These are phyloP conservation scores for Pinus tabuliformis DNA, from an alignment of 75 land plant genomes.

Conservation along the genomic window DNA sequence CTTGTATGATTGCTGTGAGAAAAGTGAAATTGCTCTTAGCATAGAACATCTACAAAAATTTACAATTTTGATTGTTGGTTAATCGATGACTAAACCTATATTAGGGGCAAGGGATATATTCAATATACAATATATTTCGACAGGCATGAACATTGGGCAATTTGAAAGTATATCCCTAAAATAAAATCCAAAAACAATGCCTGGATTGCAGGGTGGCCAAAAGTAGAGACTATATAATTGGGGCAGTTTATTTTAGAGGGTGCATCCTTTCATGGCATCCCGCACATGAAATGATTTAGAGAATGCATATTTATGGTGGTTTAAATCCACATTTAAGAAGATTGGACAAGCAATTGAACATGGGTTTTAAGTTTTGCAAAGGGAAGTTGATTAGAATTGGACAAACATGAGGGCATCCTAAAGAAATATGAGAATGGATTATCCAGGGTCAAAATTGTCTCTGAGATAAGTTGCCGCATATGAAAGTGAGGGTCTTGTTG, in stretches of 20 bases:
- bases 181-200: background rate
- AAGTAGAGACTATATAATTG: background rate
- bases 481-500: background rate
- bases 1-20: no score
- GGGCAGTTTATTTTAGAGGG: background rate
- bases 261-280: background rate
- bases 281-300: background rate
- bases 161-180: background rate
- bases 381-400: background rate
- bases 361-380: background rate
- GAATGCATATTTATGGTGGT: background rate
- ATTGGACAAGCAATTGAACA: background rate
- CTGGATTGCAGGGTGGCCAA: background rate
- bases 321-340: background rate
- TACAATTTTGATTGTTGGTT: background rate
- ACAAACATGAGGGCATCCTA: background rate
- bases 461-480: background rate
- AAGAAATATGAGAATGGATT: background rate
- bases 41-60: no score
- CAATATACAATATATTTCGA: background rate
- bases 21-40: no score
- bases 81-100: background rate
- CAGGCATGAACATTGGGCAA: background rate
- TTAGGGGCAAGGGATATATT: background rate
- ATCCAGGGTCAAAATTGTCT: background rate